Conservation (phyloP, 73 alveolate genomes). For the Paramecium sonneborni region DNA sequence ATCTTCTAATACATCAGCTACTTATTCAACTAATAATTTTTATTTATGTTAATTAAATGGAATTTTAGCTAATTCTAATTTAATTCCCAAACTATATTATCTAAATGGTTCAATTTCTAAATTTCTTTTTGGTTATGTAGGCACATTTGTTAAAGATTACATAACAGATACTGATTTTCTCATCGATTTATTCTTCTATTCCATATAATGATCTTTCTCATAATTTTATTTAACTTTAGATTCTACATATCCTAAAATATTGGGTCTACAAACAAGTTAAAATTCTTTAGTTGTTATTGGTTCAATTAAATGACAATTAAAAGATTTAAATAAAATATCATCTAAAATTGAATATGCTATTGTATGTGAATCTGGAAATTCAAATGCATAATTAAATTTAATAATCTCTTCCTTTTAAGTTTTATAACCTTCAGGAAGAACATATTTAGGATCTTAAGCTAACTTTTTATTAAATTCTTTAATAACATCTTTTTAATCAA, state of each 20-base stretch:
- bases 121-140: background rate
- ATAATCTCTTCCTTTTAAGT: slow-evolving; percentile 71
- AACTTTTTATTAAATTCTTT: slow-evolving; percentile 74
- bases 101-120: slow-evolving; percentile 46
- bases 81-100: slow-evolving; percentile 15
- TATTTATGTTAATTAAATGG: background rate
- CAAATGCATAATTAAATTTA: slow-evolving; percentile 46
- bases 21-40: background rate
- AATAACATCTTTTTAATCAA: slow-evolving; percentile 77
- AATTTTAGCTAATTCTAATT: slow-evolving; percentile 22
- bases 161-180: background rate
- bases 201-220: slow-evolving; percentile 31
- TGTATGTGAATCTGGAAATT: background rate
- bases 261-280: slow-evolving; percentile 9
- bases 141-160: background rate
- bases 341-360: background rate
- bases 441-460: slow-evolving; percentile 71
- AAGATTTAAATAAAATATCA: background rate
- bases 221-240: background rate
- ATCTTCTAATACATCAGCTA: slow-evolving; percentile 34
- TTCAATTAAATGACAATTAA: background rate
- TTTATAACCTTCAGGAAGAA: slow-evolving; percentile 84
- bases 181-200: background rate
- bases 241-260: slow-evolving; percentile 40
- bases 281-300: background rate